Evolutionary conservation across 768 basidiomycete genomes (phyloP).

Genomic region (Termitomyces sp.): DNA sequence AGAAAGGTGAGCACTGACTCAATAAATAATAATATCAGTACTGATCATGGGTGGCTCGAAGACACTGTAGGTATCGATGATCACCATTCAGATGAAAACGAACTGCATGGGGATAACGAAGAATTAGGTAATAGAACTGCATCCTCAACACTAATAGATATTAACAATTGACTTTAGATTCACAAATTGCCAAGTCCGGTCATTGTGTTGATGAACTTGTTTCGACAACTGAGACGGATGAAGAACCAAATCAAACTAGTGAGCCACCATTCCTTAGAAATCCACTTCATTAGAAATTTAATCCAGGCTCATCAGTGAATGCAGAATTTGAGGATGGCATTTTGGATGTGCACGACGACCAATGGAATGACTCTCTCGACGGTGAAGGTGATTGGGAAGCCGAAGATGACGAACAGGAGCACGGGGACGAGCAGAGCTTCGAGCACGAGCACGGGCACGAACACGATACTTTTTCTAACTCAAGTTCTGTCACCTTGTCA

Average conservation of each 20-base stretch:
- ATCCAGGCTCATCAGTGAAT: constrained; percentile 6
- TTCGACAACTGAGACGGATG: neutral
- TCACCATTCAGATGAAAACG: neutral
- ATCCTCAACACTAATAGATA: neutral
- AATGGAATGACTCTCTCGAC: constrained; percentile 33
- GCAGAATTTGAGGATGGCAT: constrained; percentile 1
- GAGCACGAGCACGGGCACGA: constrained; percentile 18
- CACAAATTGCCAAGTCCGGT: neutral
- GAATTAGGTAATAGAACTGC: neutral
- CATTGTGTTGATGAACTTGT: neutral
- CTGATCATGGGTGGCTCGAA: neutral
- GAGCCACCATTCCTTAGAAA: neutral
- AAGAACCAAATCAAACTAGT: constrained; percentile 6
- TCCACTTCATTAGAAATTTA: neutral
- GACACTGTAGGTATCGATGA: neutral
- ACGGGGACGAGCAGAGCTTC: neutral
- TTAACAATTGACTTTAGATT: neutral
- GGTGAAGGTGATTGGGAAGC: constrained; percentile 49
- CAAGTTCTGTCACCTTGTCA: constrained; percentile 52
- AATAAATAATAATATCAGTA: neutral
- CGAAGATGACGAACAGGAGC: neutral
- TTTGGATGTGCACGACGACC: constrained; percentile 5
- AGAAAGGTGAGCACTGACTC: neutral
- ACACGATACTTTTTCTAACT: constrained; percentile 41
- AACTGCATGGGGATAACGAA: neutral